Conservation (phyloP, 305 asterid genomes). For the Fraxinus sp. region DNA sequence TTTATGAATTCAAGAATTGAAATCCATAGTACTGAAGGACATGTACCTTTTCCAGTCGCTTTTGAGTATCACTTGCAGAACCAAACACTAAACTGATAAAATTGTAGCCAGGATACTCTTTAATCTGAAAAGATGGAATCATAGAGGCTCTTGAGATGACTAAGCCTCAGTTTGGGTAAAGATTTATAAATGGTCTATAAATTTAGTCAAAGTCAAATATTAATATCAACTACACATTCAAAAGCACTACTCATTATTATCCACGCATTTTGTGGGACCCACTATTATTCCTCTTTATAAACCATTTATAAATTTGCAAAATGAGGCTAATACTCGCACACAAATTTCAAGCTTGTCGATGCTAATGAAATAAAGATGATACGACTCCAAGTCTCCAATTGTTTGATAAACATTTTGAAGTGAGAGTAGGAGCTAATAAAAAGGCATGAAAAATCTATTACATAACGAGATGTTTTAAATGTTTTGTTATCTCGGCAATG, state of each 20-base stretch:
- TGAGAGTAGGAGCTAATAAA: neutral
- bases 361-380: neutral
- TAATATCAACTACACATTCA: neutral
- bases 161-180: neutral
- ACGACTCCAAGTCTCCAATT: neutral
- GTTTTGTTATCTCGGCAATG: neutral
- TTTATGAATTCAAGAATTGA: constrained; percentile 18
- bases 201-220: neutral
- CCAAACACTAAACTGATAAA: constrained; percentile 67
- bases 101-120: constrained; percentile 68
- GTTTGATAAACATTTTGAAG: constrained; percentile 15
- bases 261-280: neutral
- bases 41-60: constrained; percentile 82
- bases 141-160: constrained; percentile 25
- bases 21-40: constrained; percentile 11
- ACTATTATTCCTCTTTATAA: neutral
- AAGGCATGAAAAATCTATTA: neutral
- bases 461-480: neutral
- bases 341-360: constrained; percentile 1
- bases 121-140: constrained; percentile 61
- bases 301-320: neutral
- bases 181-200: neutral
- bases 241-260: neutral
- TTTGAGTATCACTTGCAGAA: constrained; percentile 65
- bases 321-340: constrained; percentile 9